phyloP scores from a whole-genome alignment of 805 yeast genomes.

The Sungouiella thailandica region DNA sequence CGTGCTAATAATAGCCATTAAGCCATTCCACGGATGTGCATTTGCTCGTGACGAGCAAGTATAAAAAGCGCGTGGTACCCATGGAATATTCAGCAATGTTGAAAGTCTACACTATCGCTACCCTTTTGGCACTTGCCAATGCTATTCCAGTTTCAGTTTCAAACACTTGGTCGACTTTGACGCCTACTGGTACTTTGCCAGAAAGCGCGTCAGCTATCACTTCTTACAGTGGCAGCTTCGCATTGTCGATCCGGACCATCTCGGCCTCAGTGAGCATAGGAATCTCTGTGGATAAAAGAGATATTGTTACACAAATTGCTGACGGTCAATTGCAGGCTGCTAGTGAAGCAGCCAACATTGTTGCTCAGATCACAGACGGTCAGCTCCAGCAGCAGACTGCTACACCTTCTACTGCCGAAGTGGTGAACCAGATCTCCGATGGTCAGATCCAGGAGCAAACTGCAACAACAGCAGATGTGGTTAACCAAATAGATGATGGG shows the following conservation, averaged over 20 bases:
- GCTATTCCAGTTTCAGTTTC: constrained; percentile 1
- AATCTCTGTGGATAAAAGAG: constrained; percentile 5
- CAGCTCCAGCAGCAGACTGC: constrained; percentile 32
- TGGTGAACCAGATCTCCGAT: constrained; percentile 17
- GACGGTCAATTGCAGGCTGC: constrained; percentile 6
- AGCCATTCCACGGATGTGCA: not conserved
- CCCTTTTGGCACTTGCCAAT: constrained; percentile 12
- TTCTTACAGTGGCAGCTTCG: constrained; percentile 26
- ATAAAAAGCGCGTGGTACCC: not conserved
- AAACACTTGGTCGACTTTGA: constrained; percentile 22
- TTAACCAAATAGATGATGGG: constrained; percentile 1
- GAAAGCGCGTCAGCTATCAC: constrained; percentile 20
- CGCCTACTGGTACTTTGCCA: constrained; percentile 24
- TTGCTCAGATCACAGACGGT: constrained; percentile 24
- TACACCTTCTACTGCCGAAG: constrained; percentile 41
- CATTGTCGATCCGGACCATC: constrained; percentile 26
- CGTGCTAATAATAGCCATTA: not conserved
- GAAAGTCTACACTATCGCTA: constrained; percentile 10
- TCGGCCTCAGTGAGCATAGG: constrained; percentile 5
- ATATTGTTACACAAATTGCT: constrained; percentile 2
- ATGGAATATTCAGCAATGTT: not conserved
- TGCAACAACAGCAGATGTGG: constrained; percentile 6
- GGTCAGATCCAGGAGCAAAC: constrained; percentile 13
- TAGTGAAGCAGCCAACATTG: constrained; percentile 15
- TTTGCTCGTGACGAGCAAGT: too few species aligned